Evolutionary conservation across 441 rosid genomes (phyloP).

Genomic region (Populus hybrid): DNA sequence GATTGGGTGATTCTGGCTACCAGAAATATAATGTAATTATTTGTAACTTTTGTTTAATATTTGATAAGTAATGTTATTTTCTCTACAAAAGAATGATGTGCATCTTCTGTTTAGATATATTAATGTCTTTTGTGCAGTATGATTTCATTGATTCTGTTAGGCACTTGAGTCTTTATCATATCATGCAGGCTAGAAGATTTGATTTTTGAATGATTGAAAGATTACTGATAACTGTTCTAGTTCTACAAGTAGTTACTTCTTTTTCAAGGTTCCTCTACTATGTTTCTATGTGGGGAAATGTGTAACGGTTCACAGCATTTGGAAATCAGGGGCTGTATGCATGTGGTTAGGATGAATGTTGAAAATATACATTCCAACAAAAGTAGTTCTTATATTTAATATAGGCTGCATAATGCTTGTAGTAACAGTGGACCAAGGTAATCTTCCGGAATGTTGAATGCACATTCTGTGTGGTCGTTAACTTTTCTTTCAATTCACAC

Average conservation of each 20-base stretch:
- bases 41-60: slow-evolving; percentile 1
- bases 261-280: neutral
- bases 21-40: slow-evolving; percentile 80
- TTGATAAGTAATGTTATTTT: neutral
- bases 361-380: neutral
- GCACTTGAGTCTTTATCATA: neutral
- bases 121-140: neutral
- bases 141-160: neutral
- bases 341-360: neutral
- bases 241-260: neutral
- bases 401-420: neutral
- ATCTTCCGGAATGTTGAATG: neutral
- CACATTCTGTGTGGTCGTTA: neutral
- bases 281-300: neutral
- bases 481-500: neutral
- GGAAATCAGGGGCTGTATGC: neutral
- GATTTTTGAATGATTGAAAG: neutral
- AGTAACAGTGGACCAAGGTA: neutral
- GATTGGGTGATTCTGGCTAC: slow-evolving; percentile 92
- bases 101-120: no score
- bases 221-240: neutral
- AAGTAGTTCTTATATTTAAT: neutral
- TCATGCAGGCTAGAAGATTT: neutral
- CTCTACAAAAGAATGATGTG: neutral
- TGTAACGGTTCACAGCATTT: neutral